Base-by-base conservation (phyloP, 352 stramenopile species). In the Pythium utonaiense region DNA sequence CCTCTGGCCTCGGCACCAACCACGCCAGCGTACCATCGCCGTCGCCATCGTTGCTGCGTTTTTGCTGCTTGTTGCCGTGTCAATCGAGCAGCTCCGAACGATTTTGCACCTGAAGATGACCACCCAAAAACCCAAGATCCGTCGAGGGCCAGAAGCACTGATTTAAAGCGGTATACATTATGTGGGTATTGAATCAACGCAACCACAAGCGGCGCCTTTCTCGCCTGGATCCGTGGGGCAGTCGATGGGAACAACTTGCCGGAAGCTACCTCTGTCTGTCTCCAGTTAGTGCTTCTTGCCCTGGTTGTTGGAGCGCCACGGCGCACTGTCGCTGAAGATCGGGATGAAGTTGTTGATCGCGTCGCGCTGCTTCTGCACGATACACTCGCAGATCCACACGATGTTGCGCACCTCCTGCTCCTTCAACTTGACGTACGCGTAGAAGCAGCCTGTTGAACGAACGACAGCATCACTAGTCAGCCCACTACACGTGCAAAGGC, bases 391-490 rank as follows among this genome's bases (percentile, higher is more conserved):
- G 78, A 99, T 98, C 97, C 97, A 99, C 53, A 99, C 96, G 57
- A 99, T 87, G 80, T 99, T 99, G 66, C 97, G 91, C 67, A 99
- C 98, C 71, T 99, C 97, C 81, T 99, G 96, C 77, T 99, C 96
- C 91, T 99, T 99, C 57, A 99, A 85, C 85, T 99, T 99, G 40
- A 99, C 92, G 78, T 99, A 99, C 47, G 96, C 95, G 82, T 99
- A 99, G 77, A 99, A 99, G 64, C 88, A 93, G 27, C 53, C 66
- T 69, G 53, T 34, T 48, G n/a, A 22, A 3, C 3, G 31, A 64
- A 27, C 22, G 10, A 47, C 34, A 49, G 17, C 24, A 45, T 13
- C 9, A 9, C 51, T 14, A 14, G 25, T 25, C n/a, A 48, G 6
- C 45, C 3, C 34, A 28, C 14, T 27, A 16, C 22, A 17, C 19